These are phyloP conservation scores for Hippophae rhamnoides DNA, from an alignment of 306 rosid species.

Conservation along the genomic window DNA sequence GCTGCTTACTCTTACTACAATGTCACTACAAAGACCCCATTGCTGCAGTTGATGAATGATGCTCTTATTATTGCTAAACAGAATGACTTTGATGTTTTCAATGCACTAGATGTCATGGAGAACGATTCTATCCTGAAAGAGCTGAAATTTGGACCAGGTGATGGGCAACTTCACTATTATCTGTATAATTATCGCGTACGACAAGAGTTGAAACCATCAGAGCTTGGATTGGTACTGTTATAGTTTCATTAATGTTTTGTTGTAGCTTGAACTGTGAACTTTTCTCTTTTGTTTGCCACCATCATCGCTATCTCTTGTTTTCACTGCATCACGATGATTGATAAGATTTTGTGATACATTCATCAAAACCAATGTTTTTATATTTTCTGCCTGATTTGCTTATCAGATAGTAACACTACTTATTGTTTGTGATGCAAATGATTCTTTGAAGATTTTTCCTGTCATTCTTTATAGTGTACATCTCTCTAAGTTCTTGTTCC, in stretches of 20 bases:
- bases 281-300: too few relatives aligned
- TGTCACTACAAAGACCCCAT: conserved; percentile 59
- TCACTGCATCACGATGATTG: not conserved
- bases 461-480: too few relatives aligned
- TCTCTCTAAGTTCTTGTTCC: too few relatives aligned
- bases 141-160: conserved; percentile 60
- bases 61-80: conserved; percentile 64
- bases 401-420: too few relatives aligned
- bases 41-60: conserved; percentile 72
- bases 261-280: conserved; percentile 7
- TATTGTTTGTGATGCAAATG: too few relatives aligned
- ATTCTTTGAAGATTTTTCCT: too few relatives aligned
- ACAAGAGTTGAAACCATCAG: conserved; percentile 47
- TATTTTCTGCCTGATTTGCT: too few relatives aligned
- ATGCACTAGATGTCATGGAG: conserved; percentile 78
- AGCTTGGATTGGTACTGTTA: conserved; percentile 58
- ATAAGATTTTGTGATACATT: too few relatives aligned
- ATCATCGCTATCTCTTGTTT: conserved; percentile 10
- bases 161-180: conserved; percentile 62
- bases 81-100: conserved; percentile 71
- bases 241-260: conserved; percentile 18
- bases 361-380: too few relatives aligned
- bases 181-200: conserved; percentile 44
- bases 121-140: conserved; percentile 51
- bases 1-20: conserved; percentile 83